A percentile compares a stretch with the other conserved stretches of the same genome.
These are phyloP conservation scores for Hordeum marinum DNA, from an alignment of 176 grass and related monocot genomes.

Conservation along the genomic window DNA sequence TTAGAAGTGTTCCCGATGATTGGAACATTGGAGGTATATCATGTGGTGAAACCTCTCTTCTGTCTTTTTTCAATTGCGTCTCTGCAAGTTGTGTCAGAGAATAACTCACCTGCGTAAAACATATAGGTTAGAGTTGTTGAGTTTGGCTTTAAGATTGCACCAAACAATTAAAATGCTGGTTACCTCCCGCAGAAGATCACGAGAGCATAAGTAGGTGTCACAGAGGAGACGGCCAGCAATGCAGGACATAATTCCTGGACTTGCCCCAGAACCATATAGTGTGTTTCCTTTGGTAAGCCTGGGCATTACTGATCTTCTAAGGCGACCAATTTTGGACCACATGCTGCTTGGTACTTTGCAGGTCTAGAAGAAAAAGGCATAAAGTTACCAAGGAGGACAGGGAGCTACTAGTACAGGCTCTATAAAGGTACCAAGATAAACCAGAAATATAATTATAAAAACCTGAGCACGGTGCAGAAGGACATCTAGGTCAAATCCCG, in stretches of 20 bases:
- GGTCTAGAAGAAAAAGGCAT: slow-evolving; percentile 41
- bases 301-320: slow-evolving; percentile 81
- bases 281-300: slow-evolving; percentile 86
- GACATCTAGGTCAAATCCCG: slow-evolving; percentile 92
- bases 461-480: slow-evolving; percentile 96
- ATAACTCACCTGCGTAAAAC: slow-evolving; percentile 75
- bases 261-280: slow-evolving; percentile 93
- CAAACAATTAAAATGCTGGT: background rate
- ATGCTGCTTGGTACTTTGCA: slow-evolving; percentile 78
- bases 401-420: background rate
- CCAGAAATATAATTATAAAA: slow-evolving; percentile 8
- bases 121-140: slow-evolving; percentile 12
- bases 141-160: background rate
- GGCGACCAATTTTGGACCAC: slow-evolving; percentile 98
- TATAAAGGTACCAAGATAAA: background rate
- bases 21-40: slow-evolving; percentile 92
- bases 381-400: background rate
- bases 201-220: slow-evolving; percentile 95
- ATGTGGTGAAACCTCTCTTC: slow-evolving; percentile 78
- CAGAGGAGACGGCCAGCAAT: slow-evolving; percentile 94
- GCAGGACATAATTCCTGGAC: slow-evolving; percentile 94
- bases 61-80: slow-evolving; percentile 78
- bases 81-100: slow-evolving; percentile 97
- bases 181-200: slow-evolving; percentile 92
- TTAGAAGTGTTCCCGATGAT: slow-evolving; percentile 61